A percentile compares a stretch with the other conserved stretches of the same genome.
Evolutionary conservation across 441 rosid genomes (phyloP).

Genomic region (Gossypium lobatum): DNA sequence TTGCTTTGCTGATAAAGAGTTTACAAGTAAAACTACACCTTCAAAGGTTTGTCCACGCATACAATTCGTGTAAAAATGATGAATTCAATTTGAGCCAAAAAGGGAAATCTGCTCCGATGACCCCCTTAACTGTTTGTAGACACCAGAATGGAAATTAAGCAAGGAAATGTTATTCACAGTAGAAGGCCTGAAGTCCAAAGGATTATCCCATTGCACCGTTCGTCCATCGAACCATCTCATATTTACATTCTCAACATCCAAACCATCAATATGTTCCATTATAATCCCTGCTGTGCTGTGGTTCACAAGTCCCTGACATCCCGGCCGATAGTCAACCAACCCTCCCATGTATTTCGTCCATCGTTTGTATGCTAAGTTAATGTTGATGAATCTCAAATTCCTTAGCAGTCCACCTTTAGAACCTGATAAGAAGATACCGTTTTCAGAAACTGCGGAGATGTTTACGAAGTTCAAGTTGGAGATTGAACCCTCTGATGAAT

Average conservation of each 20-base stretch:
- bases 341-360: conserved; percentile 64
- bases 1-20: neutral
- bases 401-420: conserved; percentile 52
- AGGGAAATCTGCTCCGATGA: neutral
- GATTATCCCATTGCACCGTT: conserved; percentile 53
- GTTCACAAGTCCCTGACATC: conserved; percentile 73
- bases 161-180: conserved; percentile 69
- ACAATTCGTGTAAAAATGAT: neutral
- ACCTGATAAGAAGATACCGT: conserved; percentile 79
- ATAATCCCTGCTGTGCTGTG: conserved; percentile 71
- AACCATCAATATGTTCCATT: conserved; percentile 77
- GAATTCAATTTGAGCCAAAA: neutral
- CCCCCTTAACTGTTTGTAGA: conserved; percentile 19
- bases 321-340: conserved; percentile 75
- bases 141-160: conserved; percentile 53
- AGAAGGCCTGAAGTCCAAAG: conserved; percentile 69
- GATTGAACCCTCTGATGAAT: conserved; percentile 50
- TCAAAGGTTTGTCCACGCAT: neutral
- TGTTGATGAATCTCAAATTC: conserved; percentile 55
- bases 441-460: conserved; percentile 63
- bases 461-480: conserved; percentile 56
- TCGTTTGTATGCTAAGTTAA: conserved; percentile 56
- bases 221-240: conserved; percentile 52
- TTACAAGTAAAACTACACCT: neutral
- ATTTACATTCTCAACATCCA: conserved; percentile 62